Conservation (phyloP, 2,329 filamentous ascomycete genomes). For the Blumeriella jaapii region DNA sequence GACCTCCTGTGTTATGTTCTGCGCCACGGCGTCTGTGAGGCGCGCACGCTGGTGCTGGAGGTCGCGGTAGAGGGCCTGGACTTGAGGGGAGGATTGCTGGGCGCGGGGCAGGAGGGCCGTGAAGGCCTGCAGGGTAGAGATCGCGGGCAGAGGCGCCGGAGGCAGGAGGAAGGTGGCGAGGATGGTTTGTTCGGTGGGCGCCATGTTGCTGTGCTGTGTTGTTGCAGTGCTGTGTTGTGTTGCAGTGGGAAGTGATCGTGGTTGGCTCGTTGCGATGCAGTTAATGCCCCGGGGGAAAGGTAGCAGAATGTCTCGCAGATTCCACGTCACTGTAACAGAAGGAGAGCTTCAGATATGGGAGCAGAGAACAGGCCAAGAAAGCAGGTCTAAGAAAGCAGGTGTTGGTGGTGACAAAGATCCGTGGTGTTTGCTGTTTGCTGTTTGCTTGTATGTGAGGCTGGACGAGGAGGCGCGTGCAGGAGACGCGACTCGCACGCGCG, state of each 20-base stretch:
- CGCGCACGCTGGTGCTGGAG: conserved; percentile 63
- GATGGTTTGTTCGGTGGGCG: conserved; percentile 56
- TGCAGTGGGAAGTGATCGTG: no score
- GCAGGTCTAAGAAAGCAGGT: no score
- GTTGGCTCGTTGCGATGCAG: no score
- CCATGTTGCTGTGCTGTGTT: conserved; percentile 12
- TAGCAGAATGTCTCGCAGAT: no score
- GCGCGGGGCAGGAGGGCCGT: conserved; percentile 61
- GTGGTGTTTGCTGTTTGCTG: background rate
- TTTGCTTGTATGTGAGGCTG: background rate
- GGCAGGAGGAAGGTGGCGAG: conserved; percentile 68
- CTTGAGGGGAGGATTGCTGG: conserved; percentile 23
- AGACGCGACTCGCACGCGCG: background rate
- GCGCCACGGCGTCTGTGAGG: conserved; percentile 54
- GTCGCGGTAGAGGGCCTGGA: conserved; percentile 55
- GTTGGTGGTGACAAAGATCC: no score
- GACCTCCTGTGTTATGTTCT: conserved; percentile 53
- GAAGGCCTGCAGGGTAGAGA: conserved; percentile 66
- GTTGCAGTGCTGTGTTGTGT: no score
- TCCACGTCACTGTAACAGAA: no score
- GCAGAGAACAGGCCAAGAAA: no score
- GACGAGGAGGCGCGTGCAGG: conserved; percentile 2
- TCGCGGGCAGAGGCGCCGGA: conserved; percentile 61
- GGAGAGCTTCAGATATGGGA: no score
- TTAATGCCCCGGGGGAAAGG: no score